Evolutionary conservation across 2,329 filamentous ascomycete species (phyloP), one percentile per base, ranked within the genome.

Genomic region (Blastomyces emzantsi): DNA sequence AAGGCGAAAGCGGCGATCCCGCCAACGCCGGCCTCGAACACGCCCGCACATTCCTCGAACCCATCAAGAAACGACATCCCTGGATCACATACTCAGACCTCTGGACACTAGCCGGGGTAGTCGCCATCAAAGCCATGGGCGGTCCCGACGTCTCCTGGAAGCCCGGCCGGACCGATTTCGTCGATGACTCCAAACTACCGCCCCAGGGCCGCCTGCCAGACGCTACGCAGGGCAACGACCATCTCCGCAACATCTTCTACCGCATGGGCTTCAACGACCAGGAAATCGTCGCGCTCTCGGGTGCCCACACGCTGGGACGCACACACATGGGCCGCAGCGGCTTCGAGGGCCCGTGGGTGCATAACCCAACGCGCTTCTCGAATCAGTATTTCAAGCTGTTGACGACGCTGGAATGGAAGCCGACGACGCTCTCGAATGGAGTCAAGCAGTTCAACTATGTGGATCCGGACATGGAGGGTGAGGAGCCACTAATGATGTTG

Each of bases 61-160:
- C 85, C 6, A 73, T 87, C 66, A 87, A 87, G 71, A 73, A 73
- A 25, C 78, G 78, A 57, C 81, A 86, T 70, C 78, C 83, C 2
- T 87, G 84, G 85, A 84, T 87, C 70, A 86, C 85, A 33, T 87
- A 87, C 73, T 78, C 85, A 2, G 85, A 88, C 69, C 78, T 88
- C 5, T 87, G 85, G 85, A 87, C 85, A 4, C 76, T 88, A 41
- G 84, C 84, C 0, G 84, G 82, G 55, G 79, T 81, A 1, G 81
- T 84, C 0, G 85, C 85, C 2, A 79, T 87, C 70, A 73, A 80
- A 67, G 82, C 82, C 64, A 83, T 87, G 82, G 84, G 82, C 51
- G 85, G 85, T 0, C 85, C 85, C 0, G 72, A 77, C 1, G 78
- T 87, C 30, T 67, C 76, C 6, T 88, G 85, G 84, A 70, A 76